phyloP scores from a whole-genome alignment of 2,329 filamentous ascomycete species.

The Amylocarpus encephaloides region DNA sequence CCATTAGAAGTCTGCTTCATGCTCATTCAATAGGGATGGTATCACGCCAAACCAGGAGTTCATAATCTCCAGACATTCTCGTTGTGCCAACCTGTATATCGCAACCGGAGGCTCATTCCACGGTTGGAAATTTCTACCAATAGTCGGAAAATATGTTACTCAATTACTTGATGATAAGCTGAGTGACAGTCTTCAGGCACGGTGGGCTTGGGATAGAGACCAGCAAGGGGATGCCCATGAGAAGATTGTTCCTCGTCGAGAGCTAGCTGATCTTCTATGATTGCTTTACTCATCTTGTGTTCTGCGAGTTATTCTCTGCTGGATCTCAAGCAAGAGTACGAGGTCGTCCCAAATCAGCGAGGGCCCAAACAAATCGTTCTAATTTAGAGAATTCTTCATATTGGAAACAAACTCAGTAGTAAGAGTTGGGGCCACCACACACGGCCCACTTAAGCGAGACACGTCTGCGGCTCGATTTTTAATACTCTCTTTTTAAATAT shows the following conservation, averaged over 20 bases:
- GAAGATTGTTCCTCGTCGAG: slow-evolving; percentile 9
- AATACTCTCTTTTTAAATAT: too few species aligned
- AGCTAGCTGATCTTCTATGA: slow-evolving; percentile 5
- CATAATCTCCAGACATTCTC: slow-evolving; percentile 49
- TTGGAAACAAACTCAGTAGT: too few species aligned
- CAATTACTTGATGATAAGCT: slow-evolving; percentile 41
- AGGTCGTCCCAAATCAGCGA: too few species aligned
- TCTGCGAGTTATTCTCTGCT: too few species aligned
- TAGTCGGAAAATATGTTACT: slow-evolving; percentile 53
- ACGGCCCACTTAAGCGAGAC: too few species aligned
- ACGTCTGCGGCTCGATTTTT: too few species aligned
- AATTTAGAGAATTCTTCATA: too few species aligned
- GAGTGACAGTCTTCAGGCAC: slow-evolving; percentile 33
- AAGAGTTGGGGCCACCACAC: too few species aligned
- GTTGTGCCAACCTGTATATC: slow-evolving; percentile 49
- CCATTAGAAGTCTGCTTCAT: neutral
- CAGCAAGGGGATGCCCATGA: slow-evolving; percentile 11
- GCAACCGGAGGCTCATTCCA: slow-evolving; percentile 60
- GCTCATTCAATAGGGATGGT: slow-evolving; percentile 44
- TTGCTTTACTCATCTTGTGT: too few species aligned
- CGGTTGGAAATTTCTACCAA: slow-evolving; percentile 59
- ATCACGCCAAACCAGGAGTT: slow-evolving; percentile 58
- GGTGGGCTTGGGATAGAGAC: slow-evolving; percentile 40
- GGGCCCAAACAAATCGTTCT: too few species aligned
- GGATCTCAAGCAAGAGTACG: too few species aligned